Percentiles rank a stretch among this genome's conserved stretches.
phyloP scores from a whole-genome alignment of 225 moss, liverwort and hornwort species.

The Pseudisothecium myosuroides region DNA sequence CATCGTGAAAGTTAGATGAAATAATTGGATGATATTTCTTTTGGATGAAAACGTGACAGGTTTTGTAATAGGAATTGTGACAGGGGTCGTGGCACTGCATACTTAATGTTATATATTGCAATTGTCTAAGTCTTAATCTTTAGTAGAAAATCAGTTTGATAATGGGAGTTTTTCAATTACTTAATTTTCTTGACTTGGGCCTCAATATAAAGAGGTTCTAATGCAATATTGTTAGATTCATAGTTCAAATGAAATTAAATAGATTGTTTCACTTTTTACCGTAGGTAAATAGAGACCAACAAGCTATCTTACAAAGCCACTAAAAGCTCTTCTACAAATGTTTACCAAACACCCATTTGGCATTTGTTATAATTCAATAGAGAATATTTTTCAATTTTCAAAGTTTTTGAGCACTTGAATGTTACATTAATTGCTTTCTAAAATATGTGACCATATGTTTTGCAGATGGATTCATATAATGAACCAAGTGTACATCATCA shows the following conservation, averaged over 20 bases:
- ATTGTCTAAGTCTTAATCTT: background rate
- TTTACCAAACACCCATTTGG: background rate
- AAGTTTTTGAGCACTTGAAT: too few relatives aligned
- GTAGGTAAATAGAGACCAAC: too few relatives aligned
- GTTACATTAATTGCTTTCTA: too few relatives aligned
- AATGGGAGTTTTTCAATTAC: background rate
- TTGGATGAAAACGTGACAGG: background rate
- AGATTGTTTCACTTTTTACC: fast-evolving
- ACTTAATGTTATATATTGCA: background rate
- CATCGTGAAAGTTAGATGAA: background rate
- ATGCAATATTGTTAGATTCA: too few relatives aligned
- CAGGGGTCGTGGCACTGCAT: fast-evolving
- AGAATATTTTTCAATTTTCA: too few relatives aligned
- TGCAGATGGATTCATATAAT: background rate
- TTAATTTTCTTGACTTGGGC: background rate
- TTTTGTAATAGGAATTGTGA: background rate
- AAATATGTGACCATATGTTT: background rate
- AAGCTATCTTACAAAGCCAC: too few relatives aligned
- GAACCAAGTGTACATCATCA: background rate
- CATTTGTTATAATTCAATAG: background rate
- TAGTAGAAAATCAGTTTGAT: background rate
- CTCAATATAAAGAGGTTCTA: fast-evolving
- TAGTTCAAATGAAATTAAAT: background rate
- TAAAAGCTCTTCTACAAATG: background rate
- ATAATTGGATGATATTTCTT: background rate